Evolutionary conservation across 371 early-diverging fungal species (phyloP).

Genomic region (Phascolomyces articulosus): DNA sequence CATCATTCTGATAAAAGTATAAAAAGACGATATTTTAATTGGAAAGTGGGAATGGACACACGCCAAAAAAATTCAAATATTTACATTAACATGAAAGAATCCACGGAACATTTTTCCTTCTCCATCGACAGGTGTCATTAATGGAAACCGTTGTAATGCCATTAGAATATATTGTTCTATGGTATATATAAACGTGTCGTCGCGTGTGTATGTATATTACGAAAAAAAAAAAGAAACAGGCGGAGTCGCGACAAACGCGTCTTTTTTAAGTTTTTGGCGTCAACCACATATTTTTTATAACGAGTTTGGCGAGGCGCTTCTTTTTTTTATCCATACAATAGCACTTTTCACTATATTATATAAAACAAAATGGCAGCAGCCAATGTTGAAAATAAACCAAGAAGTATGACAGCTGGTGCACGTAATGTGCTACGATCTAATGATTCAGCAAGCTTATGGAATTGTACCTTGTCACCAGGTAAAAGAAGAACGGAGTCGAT

Average conservation of each 20-base stretch:
- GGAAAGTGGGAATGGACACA: too few relatives aligned
- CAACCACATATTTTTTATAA: background rate
- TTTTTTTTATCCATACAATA: background rate
- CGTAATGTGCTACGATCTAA: slow-evolving; percentile 90
- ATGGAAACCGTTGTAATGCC: slow-evolving; percentile 28
- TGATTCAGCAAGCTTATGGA: slow-evolving; percentile 91
- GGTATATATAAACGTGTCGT: too few relatives aligned
- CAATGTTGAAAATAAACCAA: slow-evolving; percentile 57
- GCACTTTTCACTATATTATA: background rate
- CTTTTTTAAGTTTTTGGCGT: background rate
- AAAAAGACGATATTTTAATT: background rate
- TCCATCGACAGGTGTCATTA: slow-evolving; percentile 36
- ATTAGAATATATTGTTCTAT: background rate
- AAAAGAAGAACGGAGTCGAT: background rate
- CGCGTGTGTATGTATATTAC: too few relatives aligned
- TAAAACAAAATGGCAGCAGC: slow-evolving; percentile 21
- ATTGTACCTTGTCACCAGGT: slow-evolving; percentile 90
- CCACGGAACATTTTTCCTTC: slow-evolving; percentile 38
- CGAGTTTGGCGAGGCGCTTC: too few relatives aligned
- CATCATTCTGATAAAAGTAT: slow-evolving; percentile 25
- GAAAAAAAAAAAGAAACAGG: slow-evolving; percentile 1
- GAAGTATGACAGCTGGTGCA: slow-evolving; percentile 88
- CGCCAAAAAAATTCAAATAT: background rate
- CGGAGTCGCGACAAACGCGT: background rate
- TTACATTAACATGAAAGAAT: slow-evolving; percentile 41